Evolutionary conservation across 768 basidiomycete genomes (phyloP).

Genomic region (Omphalotus guepiniiformis): DNA sequence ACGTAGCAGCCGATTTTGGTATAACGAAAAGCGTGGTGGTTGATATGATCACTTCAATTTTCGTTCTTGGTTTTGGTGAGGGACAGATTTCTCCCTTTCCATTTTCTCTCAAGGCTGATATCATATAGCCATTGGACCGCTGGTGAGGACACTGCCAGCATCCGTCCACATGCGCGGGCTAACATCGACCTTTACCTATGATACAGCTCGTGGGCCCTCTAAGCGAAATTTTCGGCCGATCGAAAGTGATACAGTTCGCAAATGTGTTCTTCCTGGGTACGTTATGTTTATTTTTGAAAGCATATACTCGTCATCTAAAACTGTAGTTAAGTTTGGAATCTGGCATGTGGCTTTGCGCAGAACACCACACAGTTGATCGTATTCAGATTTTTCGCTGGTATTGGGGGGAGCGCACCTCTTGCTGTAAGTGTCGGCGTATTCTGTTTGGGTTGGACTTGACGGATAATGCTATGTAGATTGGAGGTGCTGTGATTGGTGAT

Average conservation of each 20-base stretch:
- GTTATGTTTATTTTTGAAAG: constrained; percentile 3
- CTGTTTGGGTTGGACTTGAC: neutral
- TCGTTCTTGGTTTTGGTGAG: constrained; percentile 58
- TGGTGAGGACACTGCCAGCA: constrained; percentile 25
- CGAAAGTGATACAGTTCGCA: constrained; percentile 52
- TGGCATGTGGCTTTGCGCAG: constrained; percentile 43
- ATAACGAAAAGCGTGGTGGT: constrained; percentile 45
- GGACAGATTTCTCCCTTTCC: neutral
- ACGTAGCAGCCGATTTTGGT: constrained; percentile 50
- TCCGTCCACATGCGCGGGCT: neutral
- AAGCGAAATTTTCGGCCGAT: constrained; percentile 69
- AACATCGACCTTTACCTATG: neutral
- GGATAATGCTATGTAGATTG: constrained; percentile 30
- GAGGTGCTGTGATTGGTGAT: constrained; percentile 64
- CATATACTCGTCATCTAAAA: neutral
- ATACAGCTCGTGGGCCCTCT: constrained; percentile 53
- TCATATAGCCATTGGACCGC: constrained; percentile 44
- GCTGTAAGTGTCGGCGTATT: constrained; percentile 20
- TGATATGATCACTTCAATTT: constrained; percentile 58
- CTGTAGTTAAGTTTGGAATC: constrained; percentile 34
- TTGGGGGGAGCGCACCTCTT: constrained; percentile 53
- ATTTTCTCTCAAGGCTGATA: neutral
- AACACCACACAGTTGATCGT: constrained; percentile 40
- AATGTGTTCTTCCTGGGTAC: constrained; percentile 67
- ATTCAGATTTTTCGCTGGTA: constrained; percentile 50